A percentile compares a stretch with the other conserved stretches of the same genome.
Conservation (phyloP, 495 filamentous ascomycete genomes). For the Neohortaea acidophila region DNA sequence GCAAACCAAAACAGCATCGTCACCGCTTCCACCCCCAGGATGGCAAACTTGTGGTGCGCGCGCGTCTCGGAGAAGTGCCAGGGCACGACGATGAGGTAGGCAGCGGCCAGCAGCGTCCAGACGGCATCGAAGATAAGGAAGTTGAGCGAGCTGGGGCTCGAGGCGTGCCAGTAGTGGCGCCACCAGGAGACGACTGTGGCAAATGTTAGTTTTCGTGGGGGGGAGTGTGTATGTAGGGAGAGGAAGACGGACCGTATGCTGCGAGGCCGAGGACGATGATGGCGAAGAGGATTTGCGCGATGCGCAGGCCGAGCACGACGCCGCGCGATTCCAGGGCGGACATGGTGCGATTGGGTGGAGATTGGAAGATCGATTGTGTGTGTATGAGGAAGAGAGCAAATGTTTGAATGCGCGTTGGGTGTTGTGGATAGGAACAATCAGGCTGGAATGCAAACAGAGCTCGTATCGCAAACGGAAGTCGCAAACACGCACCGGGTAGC, state of each 20-base stretch:
- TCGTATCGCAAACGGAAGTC: too few species aligned
- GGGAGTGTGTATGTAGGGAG: slow-evolving; percentile 6
- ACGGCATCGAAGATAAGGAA: slow-evolving; percentile 62
- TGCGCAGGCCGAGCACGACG: slow-evolving; percentile 48
- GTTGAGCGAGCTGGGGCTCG: slow-evolving; percentile 36
- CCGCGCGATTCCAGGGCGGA: slow-evolving; percentile 8
- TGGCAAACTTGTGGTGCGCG: slow-evolving; percentile 42
- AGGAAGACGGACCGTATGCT: slow-evolving; percentile 45
- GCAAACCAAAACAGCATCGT: slow-evolving; percentile 86
- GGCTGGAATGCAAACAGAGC: too few species aligned
- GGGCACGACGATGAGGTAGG: slow-evolving; percentile 51
- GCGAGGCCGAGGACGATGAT: slow-evolving; percentile 58
- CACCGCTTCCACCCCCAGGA: slow-evolving; percentile 49
- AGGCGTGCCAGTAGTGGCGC: slow-evolving; percentile 22
- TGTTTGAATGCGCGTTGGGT: too few species aligned
- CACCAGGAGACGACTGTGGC: slow-evolving; percentile 28
- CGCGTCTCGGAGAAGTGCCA: slow-evolving; percentile 40
- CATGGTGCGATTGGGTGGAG: too few species aligned
- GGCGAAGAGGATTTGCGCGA: slow-evolving; percentile 47
- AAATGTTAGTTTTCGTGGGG: neutral
- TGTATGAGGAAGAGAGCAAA: too few species aligned
- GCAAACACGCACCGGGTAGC: too few species aligned
- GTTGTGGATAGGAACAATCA: too few species aligned
- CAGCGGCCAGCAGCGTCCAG: slow-evolving; percentile 54
- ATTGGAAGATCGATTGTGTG: too few species aligned